A percentile compares a stretch with the other conserved stretches of the same genome.
phyloP scores from a whole-genome alignment of 2,329 filamentous ascomycete genomes.

The Fusarium sp. region DNA sequence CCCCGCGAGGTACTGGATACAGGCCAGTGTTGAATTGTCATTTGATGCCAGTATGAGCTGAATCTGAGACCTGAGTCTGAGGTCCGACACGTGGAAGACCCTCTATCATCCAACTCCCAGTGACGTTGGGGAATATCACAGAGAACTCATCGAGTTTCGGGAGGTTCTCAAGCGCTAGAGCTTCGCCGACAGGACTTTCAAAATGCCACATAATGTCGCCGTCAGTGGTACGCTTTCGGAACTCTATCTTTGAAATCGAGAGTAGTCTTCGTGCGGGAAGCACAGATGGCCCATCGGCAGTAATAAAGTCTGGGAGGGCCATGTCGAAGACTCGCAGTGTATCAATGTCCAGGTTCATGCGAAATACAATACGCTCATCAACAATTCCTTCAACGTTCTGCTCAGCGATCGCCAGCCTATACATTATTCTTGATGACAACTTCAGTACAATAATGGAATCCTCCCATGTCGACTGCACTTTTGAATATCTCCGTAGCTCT shows the following conservation, averaged over 20 bases:
- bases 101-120: rapidly evolving
- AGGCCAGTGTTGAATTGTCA: not conserved
- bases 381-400: rapidly evolving
- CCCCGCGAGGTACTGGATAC: not conserved
- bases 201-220: rapidly evolving
- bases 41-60: not conserved
- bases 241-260: not conserved
- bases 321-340: not conserved
- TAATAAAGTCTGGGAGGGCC: rapidly evolving
- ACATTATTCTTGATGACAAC: not conserved
- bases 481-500: rapidly evolving
- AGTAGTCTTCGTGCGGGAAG: not conserved
- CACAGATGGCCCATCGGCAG: rapidly evolving
- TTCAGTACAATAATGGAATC: rapidly evolving
- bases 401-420: rapidly evolving
- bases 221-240: too few relatives aligned
- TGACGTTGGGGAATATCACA: rapidly evolving
- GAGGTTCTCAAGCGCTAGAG: rapidly evolving
- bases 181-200: rapidly evolving
- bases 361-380: rapidly evolving
- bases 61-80: rapidly evolving
- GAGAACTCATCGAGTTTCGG: not conserved
- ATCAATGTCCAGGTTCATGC: not conserved
- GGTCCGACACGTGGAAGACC: rapidly evolving
- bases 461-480: not conserved